phyloP scores from a whole-genome alignment of 768 basidiomycete genomes.

The Pisolithus sp. region DNA sequence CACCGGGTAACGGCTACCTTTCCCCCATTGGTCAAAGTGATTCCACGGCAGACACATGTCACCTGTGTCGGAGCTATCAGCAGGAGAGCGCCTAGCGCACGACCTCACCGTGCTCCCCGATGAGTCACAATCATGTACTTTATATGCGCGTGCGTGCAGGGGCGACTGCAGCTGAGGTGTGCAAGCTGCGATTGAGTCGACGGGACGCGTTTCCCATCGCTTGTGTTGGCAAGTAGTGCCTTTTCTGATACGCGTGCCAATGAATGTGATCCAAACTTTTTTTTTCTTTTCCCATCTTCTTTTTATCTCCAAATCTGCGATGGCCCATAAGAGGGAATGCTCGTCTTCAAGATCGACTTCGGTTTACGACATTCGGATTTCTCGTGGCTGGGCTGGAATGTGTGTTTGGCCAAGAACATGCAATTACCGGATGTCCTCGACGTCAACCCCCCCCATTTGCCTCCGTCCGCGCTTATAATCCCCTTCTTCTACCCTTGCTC shows the following conservation, averaged over 20 bases:
- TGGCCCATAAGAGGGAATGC: constrained; percentile 19
- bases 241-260: too few relatives aligned
- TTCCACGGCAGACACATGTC: not conserved
- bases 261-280: not conserved
- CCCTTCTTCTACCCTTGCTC: constrained; percentile 7
- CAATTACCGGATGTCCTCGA: constrained; percentile 27
- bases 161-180: too few relatives aligned
- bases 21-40: constrained; percentile 8
- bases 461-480: constrained; percentile 18
- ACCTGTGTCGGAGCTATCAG: too few relatives aligned
- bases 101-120: not conserved
- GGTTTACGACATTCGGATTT: constrained; percentile 32
- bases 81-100: not conserved
- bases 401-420: constrained; percentile 11
- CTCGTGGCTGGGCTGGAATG: constrained; percentile 27
- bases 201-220: too few relatives aligned
- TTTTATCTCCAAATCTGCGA: not conserved
- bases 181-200: too few relatives aligned
- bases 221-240: too few relatives aligned
- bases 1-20: constrained; percentile 19
- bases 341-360: constrained; percentile 19
- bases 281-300: not conserved
- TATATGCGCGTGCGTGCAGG: too few relatives aligned
- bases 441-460: constrained; percentile 14
- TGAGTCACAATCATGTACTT: too few relatives aligned